Evolutionary conservation across 139 green algal species (phyloP).

Genomic region (Zygnema circumcarinatum): DNA sequence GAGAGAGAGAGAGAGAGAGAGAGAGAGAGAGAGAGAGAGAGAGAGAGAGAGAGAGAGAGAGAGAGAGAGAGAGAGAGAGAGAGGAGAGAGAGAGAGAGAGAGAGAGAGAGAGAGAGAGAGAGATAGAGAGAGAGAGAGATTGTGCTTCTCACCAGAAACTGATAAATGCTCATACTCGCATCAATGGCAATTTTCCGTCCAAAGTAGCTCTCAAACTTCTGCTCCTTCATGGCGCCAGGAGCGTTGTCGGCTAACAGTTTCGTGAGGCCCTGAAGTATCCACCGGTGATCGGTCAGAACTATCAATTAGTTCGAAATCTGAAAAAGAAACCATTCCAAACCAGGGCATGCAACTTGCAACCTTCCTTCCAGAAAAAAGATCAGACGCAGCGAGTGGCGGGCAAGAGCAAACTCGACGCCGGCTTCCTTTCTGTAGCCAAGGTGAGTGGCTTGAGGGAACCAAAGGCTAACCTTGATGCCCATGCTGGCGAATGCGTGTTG

Average conservation of each 20-base stretch:
- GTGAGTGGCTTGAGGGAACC: too few relatives aligned
- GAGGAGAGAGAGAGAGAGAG: neutral
- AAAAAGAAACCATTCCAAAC: too few relatives aligned
- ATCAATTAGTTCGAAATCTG: too few relatives aligned
- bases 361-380: too few relatives aligned
- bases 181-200: constrained; percentile 96
- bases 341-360: too few relatives aligned
- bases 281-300: too few relatives aligned
- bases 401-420: too few relatives aligned
- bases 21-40: neutral
- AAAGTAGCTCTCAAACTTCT: constrained; percentile 97
- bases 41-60: neutral
- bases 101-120: neutral
- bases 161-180: constrained; percentile 98
- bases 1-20: neutral
- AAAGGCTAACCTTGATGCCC: too few relatives aligned
- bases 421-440: too few relatives aligned
- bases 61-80: neutral
- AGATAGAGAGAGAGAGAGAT: neutral
- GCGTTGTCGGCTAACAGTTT: constrained; percentile 93
- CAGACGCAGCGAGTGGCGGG: too few relatives aligned
- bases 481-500: too few relatives aligned
- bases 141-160: constrained; percentile 83
- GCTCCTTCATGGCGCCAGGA: constrained; percentile 77
- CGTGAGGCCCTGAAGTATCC: constrained; percentile 85